A percentile compares a stretch with the other conserved stretches of the same genome.
phyloP scores from a whole-genome alignment of 1,284 basidiomycete species.

The Ustilago vetiveriae region DNA sequence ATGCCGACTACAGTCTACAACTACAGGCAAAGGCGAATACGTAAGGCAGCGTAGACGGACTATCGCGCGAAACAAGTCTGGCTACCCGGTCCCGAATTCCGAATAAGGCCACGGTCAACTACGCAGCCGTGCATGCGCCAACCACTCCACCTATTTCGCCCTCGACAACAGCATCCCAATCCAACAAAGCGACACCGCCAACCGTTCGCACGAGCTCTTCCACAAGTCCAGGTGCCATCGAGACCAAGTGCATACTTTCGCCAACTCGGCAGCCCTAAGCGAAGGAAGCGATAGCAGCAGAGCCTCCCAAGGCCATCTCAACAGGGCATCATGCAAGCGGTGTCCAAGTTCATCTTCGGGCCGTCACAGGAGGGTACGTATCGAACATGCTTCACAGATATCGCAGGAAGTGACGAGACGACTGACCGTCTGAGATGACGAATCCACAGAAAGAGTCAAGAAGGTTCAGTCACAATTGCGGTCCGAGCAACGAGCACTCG shows the following conservation, averaged over 20 bases:
- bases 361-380: slow-evolving; percentile 84
- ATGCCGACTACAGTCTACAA: background rate
- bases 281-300: too few species aligned
- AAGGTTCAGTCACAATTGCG: slow-evolving; percentile 59
- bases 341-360: slow-evolving; percentile 91
- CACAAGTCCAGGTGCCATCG: too few species aligned
- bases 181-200: too few species aligned
- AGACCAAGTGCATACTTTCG: too few species aligned
- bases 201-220: too few species aligned
- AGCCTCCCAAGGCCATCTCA: too few species aligned
- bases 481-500: slow-evolving; percentile 60
- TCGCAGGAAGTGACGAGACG: too few species aligned
- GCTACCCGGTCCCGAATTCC: slow-evolving; percentile 16
- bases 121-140: slow-evolving; percentile 23
- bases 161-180: too few species aligned
- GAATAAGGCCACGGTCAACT: slow-evolving; percentile 15
- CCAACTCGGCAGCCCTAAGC: too few species aligned
- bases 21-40: background rate
- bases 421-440: too few species aligned
- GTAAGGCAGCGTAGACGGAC: background rate
- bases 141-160: slow-evolving; percentile 7
- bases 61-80: slow-evolving; percentile 14
- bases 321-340: slow-evolving; percentile 76
- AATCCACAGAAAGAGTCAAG: slow-evolving; percentile 55
- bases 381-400: background rate